These are phyloP conservation scores for Colletotrichum chlorophyti DNA, from an alignment of 2,329 filamentous ascomycete species.

Conservation along the genomic window DNA sequence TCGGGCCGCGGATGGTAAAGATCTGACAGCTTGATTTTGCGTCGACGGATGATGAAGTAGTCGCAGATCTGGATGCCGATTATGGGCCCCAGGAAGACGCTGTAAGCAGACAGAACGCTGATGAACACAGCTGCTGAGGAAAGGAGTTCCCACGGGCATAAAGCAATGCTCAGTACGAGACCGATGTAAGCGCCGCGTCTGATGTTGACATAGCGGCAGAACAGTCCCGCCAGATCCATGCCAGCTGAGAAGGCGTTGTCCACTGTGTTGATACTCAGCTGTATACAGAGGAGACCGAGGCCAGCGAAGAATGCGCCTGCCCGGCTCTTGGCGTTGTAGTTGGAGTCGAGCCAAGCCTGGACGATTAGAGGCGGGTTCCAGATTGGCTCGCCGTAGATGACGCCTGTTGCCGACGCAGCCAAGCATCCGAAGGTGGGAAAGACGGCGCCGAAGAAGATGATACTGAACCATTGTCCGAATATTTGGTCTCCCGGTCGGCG, in stretches of 20 bases:
- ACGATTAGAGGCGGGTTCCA: slow-evolving; percentile 46
- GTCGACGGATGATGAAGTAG: slow-evolving; percentile 40
- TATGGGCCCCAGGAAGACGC: slow-evolving; percentile 46
- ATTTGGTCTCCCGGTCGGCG: slow-evolving; percentile 46
- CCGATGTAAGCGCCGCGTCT: slow-evolving; percentile 58
- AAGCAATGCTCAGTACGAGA: slow-evolving; percentile 49
- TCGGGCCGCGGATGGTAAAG: slow-evolving; percentile 43
- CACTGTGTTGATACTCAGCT: slow-evolving; percentile 29
- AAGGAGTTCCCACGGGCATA: slow-evolving; percentile 60
- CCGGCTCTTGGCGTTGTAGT: slow-evolving; percentile 17
- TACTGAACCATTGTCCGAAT: slow-evolving; percentile 45
- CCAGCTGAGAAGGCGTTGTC: slow-evolving; percentile 46
- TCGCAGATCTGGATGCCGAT: slow-evolving; percentile 46
- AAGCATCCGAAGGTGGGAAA: slow-evolving; percentile 47
- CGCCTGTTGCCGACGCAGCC: slow-evolving; percentile 35
- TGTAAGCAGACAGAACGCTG: slow-evolving; percentile 43
- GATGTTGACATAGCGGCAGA: slow-evolving; percentile 62
- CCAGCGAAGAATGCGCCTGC: slow-evolving; percentile 30
- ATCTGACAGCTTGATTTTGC: slow-evolving; percentile 44
- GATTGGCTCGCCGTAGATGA: slow-evolving; percentile 42
- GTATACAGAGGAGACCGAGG: slow-evolving; percentile 26
- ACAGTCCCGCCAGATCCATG: slow-evolving; percentile 61
- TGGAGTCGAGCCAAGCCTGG: slow-evolving; percentile 17
- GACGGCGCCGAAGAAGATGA: slow-evolving; percentile 46
- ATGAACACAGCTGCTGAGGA: slow-evolving; percentile 44